A percentile compares a stretch with the other conserved stretches of the same genome.
These are phyloP conservation scores for Paraconiothyrium sp. DNA, from an alignment of 2,329 filamentous ascomycete species.

Conservation along the genomic window DNA sequence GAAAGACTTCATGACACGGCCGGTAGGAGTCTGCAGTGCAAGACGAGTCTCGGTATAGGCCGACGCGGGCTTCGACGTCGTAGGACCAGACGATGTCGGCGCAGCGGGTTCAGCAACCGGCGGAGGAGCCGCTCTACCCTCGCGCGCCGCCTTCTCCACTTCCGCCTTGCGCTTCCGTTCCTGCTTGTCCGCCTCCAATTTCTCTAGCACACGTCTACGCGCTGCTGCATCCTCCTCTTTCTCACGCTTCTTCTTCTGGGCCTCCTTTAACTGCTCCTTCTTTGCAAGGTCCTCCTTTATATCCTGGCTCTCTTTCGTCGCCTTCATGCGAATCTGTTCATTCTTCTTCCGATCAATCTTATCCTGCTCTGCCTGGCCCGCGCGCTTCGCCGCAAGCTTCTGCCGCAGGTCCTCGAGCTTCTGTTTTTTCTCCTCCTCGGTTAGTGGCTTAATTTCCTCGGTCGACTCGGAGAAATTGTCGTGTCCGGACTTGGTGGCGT, in stretches of 20 bases:
- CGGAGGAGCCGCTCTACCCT: slow-evolving; percentile 69
- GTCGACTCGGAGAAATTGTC: slow-evolving; percentile 92
- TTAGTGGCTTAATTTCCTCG: slow-evolving; percentile 89
- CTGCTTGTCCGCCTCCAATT: slow-evolving; percentile 94
- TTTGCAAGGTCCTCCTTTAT: slow-evolving; percentile 86
- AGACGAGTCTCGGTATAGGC: slow-evolving; percentile 84
- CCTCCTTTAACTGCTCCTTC: slow-evolving; percentile 93
- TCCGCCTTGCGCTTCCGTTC: slow-evolving; percentile 87
- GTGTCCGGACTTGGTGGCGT: slow-evolving; percentile 90
- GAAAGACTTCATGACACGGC: slow-evolving; percentile 86
- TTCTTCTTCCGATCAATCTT: slow-evolving; percentile 86
- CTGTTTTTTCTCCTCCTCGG: slow-evolving; percentile 89
- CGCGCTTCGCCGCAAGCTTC: slow-evolving; percentile 77
- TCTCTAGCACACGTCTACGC: slow-evolving; percentile 88
- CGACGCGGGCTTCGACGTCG: slow-evolving; percentile 69
- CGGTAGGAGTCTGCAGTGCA: slow-evolving; percentile 77
- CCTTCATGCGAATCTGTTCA: slow-evolving; percentile 85
- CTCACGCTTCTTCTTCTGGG: slow-evolving; percentile 84
- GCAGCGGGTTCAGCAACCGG: slow-evolving; percentile 59
- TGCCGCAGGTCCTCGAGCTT: slow-evolving; percentile 78
- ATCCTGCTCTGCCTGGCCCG: slow-evolving; percentile 73
- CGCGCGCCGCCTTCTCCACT: slow-evolving; percentile 83
- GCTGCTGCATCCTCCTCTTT: slow-evolving; percentile 86
- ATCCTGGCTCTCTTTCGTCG: slow-evolving; percentile 88
- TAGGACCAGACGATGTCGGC: slow-evolving; percentile 58